These are phyloP conservation scores for Cornus kousa DNA, from an alignment of 148 eudicot genomes.

Conservation along the genomic window DNA sequence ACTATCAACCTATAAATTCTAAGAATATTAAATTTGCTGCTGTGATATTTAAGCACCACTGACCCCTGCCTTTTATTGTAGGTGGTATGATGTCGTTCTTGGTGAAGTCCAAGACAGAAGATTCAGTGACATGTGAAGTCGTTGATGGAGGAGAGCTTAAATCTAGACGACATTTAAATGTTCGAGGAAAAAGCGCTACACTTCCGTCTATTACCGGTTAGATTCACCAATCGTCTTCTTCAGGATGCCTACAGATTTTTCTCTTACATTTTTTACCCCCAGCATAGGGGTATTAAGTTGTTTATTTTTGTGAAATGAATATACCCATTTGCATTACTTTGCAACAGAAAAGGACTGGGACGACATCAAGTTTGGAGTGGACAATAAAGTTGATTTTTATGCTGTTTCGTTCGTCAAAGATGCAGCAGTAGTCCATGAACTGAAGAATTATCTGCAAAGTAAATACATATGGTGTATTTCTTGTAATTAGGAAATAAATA, in stretches of 20 bases:
- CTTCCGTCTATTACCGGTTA: conserved; percentile 95
- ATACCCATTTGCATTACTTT: conserved; percentile 14
- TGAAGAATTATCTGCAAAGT: conserved; percentile 91
- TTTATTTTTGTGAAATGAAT: not conserved
- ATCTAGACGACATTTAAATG: conserved; percentile 95
- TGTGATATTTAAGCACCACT: not conserved
- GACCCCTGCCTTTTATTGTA: conserved; percentile 24
- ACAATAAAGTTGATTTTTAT: conserved; percentile 86
- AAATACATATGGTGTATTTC: conserved; percentile 17
- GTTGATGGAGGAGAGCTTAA: conserved; percentile 98
- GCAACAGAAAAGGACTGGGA: conserved; percentile 98
- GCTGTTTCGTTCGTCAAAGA: conserved; percentile 99
- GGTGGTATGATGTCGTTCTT: conserved; percentile 99
- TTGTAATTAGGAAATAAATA: not conserved
- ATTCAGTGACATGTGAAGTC: conserved; percentile 92
- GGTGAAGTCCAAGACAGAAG: conserved; percentile 87
- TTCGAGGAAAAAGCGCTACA: conserved; percentile 97
- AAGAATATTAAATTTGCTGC: not conserved
- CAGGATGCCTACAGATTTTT: not conserved
- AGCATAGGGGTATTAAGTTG: not conserved
- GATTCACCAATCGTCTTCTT: conserved; percentile 5
- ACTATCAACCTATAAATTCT: not conserved
- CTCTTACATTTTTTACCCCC: not conserved
- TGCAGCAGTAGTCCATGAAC: conserved; percentile 89
- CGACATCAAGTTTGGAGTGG: conserved; percentile 99